Evolutionary conservation across 108 stramenopile genomes (phyloP), one percentile per base, ranked within the genome.

Genomic region (Asterionellopsis glacialis): DNA sequence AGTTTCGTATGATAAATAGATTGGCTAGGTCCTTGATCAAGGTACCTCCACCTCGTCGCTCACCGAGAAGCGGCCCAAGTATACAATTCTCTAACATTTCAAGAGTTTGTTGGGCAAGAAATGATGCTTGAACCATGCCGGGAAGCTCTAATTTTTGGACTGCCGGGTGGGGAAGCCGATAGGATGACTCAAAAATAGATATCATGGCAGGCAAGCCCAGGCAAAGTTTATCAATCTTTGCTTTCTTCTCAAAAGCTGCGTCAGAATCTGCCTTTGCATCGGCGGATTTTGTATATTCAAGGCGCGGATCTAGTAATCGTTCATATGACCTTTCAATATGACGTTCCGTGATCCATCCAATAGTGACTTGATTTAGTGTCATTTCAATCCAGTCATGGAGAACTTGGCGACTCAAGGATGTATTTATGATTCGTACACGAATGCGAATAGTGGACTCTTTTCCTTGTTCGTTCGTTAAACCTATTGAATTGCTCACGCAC

Each of bases 291-390:
- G 18, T 11, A 11, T 16, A 6, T 2, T 39, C 9, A 3, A 43
- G 12, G 22, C 25, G 22, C 15, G 25, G 25, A 10, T 26, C n/a
- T 26, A 23, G 16, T 15, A 18, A 33, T 4, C 21, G 4, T 18
- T 7, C 9, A 6, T 48, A 9, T 22, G 40, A 38, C 26, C 42
- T 39, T 59, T 84, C 71, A 41, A 86, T 33, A 22, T 76, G 65
- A n/a, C 73, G 67, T 56, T 91, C 90, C 12, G 77, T 76, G 45
- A 55, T 42, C 79, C 81, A 91, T 15, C 77, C 80, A 14, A 67
- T 51, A n/a, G 84, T 70, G 24, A 67, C 80, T 75, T 91, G 90
- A 52, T 81, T 72, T 12, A 91, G 61, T 4, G 85, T 83, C 24
- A 87, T 69, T 39, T 71, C 45, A 45, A 82, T 60, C 81, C 82